Base-by-base conservation (phyloP, 192 early-diverging fungal species). In the Coemansia sp. region DNA sequence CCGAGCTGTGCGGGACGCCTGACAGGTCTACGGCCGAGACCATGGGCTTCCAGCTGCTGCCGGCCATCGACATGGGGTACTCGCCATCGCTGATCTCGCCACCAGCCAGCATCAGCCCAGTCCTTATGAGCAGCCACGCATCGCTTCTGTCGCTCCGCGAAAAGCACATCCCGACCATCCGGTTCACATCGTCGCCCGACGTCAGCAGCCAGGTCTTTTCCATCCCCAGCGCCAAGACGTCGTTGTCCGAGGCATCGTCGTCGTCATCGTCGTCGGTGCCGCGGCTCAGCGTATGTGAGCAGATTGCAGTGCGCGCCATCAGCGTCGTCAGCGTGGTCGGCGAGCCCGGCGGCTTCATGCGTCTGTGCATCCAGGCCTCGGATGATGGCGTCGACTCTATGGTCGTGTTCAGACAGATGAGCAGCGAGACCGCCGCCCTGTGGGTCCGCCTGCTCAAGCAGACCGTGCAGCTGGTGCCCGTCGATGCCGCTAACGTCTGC, bases 61-160 rank as follows among this genome's bases (percentile, higher is more conserved):
- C 70, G 2, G 54, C 52, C 31, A 74, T 80, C 30, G 68, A 74
- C 41, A 67, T 67, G 5, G 61, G 59, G 15, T 14, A 50, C 67
- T 34, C 62, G 31, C 44, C 62, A 7, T 27, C 72, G 53, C 54
- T 68, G 53, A 67, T 60, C 20, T 41, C 74, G 42, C 59, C 68
- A 45, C 59, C 53, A 31, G 17, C 36, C 4, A 71, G 57, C 13
- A 13, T 41, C 15, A 41, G 15, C 4, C 53, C 65, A 28, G 29
- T 17, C 6, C 52, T 54, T 1, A 61, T 71, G 20, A 59, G 55
- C 62, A 80, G 77, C 65, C 59, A 74, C 45, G 58, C 59, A 7
- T 80, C 77, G 23, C 68, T 80, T 4, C 60, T 28, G 44, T 74
- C 68, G 9, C 53, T 80, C 53, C 77, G 72, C 54, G 77, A 80